These are phyloP conservation scores for Penicillium vulpinum DNA, from an alignment of 2,329 filamentous ascomycete genomes.

Conservation along the genomic window DNA sequence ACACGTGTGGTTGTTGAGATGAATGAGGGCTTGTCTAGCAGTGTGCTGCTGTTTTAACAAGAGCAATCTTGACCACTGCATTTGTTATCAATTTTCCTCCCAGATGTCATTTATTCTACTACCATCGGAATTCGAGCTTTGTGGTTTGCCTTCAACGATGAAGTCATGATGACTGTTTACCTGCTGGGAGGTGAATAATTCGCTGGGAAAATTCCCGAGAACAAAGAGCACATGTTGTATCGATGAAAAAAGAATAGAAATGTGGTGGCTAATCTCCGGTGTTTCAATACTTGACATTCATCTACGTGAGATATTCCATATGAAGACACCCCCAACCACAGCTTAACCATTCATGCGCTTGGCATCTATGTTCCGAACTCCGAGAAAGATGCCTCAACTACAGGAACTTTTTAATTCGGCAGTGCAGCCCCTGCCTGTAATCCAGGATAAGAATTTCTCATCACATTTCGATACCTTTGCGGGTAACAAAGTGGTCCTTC, in stretches of 20 bases:
- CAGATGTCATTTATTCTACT: background rate
- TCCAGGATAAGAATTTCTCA: conserved; percentile 40
- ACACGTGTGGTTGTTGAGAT: background rate
- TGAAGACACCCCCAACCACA: background rate
- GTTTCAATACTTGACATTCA: background rate
- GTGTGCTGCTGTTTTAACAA: background rate
- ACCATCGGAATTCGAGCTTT: background rate
- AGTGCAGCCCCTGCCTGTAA: conserved; percentile 39
- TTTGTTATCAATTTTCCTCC: background rate
- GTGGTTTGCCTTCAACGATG: conserved; percentile 16
- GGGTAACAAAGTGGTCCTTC: conserved; percentile 43
- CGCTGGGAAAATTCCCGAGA: conserved; percentile 1
- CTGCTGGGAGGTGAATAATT: conserved; percentile 26
- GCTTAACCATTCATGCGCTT: conserved; percentile 10
- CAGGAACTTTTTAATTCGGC: conserved; percentile 37
- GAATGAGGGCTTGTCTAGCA: background rate
- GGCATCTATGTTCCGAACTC: background rate
- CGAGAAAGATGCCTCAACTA: conserved; percentile 30
- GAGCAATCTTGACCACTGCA: background rate
- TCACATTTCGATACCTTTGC: conserved; percentile 45
- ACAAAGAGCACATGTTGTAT: background rate
- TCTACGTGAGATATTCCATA: background rate
- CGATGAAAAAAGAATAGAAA: background rate
- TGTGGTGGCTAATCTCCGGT: background rate
- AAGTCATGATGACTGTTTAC: conserved; percentile 34